Conservation (phyloP, 2,329 filamentous ascomycete genomes). For the Calycina marina region DNA sequence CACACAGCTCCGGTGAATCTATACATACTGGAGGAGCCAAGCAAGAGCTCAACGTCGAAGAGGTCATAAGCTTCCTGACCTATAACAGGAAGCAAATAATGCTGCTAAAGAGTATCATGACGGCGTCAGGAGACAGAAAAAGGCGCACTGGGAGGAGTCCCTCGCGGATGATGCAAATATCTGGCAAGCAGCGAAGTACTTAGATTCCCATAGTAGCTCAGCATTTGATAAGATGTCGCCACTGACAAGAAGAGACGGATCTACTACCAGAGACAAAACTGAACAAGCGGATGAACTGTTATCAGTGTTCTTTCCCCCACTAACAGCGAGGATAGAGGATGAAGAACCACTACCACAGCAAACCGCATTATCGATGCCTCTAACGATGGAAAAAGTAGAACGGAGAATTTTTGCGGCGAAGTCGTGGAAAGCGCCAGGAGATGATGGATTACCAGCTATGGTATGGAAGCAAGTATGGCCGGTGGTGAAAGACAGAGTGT, state of each 20-base stretch:
- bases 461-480: constrained; percentile 17
- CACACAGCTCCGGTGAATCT: too few species aligned
- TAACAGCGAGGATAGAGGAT: not conserved
- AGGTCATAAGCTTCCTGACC: not conserved
- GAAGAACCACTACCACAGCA: not conserved
- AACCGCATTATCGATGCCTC: constrained; percentile 1
- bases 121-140: not conserved
- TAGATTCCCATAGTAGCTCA: not conserved
- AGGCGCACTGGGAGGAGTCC: not conserved
- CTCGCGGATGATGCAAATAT: not conserved
- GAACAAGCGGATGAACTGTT: not conserved
- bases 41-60: not conserved
- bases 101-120: not conserved
- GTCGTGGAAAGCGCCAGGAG: constrained; percentile 1
- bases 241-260: not conserved
- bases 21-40: not conserved
- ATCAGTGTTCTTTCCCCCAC: not conserved
- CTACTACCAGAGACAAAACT: not conserved
- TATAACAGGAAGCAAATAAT: not conserved
- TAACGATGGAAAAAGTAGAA: constrained; percentile 1
- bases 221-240: not conserved
- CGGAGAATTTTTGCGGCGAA: not conserved
- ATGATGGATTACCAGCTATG: constrained; percentile 12
- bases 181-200: not conserved
- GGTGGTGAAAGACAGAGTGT: constrained; percentile 12